A percentile compares a stretch with the other conserved stretches of the same genome.
phyloP scores from a whole-genome alignment of 257 asterid genomes.

The Forsythia viridissima region DNA sequence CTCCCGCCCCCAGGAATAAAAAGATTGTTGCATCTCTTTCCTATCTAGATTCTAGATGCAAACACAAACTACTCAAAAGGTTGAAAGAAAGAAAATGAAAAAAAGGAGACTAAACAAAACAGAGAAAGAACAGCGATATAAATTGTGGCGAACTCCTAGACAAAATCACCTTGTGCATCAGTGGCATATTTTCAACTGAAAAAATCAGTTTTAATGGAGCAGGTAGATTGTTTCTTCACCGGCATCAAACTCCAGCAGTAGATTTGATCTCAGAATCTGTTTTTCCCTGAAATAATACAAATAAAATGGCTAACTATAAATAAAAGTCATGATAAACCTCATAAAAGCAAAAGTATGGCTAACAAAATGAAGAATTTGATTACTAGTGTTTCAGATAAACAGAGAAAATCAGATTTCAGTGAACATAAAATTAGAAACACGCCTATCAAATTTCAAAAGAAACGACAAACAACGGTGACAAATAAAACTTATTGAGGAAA shows the following conservation, averaged over 20 bases:
- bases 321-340: neutral
- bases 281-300: constrained; percentile 45
- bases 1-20: neutral
- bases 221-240: constrained; percentile 7
- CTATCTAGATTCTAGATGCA: neutral
- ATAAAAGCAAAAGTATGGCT: neutral
- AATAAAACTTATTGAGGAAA: too few relatives aligned
- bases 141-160: neutral
- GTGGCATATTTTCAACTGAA: constrained; percentile 22
- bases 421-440: neutral
- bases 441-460: neutral
- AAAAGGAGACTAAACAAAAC: neutral
- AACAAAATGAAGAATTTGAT: neutral
- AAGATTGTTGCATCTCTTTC: neutral
- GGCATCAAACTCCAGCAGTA: constrained; percentile 53
- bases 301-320: neutral
- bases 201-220: constrained; percentile 8
- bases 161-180: neutral
- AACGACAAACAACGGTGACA: neutral
- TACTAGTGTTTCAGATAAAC: neutral
- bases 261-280: constrained; percentile 54
- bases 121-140: neutral
- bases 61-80: neutral
- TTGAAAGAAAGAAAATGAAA: neutral
- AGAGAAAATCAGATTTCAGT: neutral